Base-by-base conservation (phyloP, 1,284 basidiomycete species). In the Boletus smithii region DNA sequence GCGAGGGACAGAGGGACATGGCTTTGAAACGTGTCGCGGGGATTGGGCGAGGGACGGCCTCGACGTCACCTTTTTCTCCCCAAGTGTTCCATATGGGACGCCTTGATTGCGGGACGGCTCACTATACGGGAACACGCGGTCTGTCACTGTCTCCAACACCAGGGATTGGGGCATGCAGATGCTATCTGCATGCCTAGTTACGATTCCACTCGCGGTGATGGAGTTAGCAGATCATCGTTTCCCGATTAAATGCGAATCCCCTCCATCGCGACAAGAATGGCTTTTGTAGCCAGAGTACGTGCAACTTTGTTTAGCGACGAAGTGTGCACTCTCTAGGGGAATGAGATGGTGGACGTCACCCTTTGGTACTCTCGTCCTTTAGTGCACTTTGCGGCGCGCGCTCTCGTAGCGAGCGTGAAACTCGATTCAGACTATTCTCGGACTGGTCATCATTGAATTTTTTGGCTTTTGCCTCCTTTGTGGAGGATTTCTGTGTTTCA, bases 21-120 rank as follows among this genome's bases (percentile, higher is more conserved):
- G 53, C 43, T 52, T 55, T 66, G 59, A 50, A 67, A 66, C 3
- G 48, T 60, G 62, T 53, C 45, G 63, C 37, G 57, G 65, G 61
- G 59, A 62, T 62, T 24, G 54, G 66, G 61, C 51, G 51, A 50
- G 42, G 5, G 13, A 11, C 44, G 14, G 9, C 43, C 11, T 17
- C 11, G 16, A 24, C 18, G 29, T 5, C 14, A 14, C 23, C n/a
- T 16, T 9, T 16, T 8, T 31, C 30, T 8, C 30, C 30, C 30
- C 30, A 5, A 31, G 30, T 16, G 30, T 31, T 14, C n/a, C 14
- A 3, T 16, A 8, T 24, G 30, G 30, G 30, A 31, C 30, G 30
- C 30, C 30, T 33, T 38, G 23, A 16, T 38, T n/a, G 36, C 16
- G 2, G 23, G 34, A 36, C 3, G 23, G 23, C 31, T 30, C 17